Evolutionary conservation across 768 basidiomycete species (phyloP).

Genomic region (Termitomyces sp.): DNA sequence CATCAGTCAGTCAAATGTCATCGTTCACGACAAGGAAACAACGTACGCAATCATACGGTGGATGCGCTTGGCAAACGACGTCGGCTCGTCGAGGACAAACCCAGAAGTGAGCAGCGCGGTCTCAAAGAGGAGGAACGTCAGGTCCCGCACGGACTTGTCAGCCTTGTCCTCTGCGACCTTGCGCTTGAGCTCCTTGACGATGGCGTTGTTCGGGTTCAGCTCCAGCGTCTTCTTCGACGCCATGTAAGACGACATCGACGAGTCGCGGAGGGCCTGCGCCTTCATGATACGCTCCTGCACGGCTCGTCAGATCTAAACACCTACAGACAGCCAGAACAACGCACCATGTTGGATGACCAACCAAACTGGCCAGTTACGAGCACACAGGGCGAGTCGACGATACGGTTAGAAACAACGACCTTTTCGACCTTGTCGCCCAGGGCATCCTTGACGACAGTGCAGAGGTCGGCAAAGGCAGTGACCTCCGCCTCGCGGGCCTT

Average conservation of each 20-base stretch:
- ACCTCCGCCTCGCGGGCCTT: conserved; percentile 79
- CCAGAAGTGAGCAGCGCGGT: conserved; percentile 93
- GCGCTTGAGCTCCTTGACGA: conserved; percentile 93
- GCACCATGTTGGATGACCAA: conserved; percentile 98
- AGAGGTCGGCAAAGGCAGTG: conserved; percentile 79
- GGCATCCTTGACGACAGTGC: conserved; percentile 94
- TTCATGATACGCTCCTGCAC: conserved; percentile 94
- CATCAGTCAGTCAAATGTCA: background rate
- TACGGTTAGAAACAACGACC: conserved; percentile 96
- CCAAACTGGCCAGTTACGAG: conserved; percentile 99
- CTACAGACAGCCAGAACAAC: conserved; percentile 13
- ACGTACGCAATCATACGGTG: conserved; percentile 90
- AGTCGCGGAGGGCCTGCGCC: conserved; percentile 94
- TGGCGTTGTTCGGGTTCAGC: conserved; percentile 86
- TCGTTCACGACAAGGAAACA: background rate
- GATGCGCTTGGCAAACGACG: conserved; percentile 93
- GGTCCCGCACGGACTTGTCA: conserved; percentile 96
- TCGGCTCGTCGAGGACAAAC: conserved; percentile 93
- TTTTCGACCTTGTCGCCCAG: conserved; percentile 99
- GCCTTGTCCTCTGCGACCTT: conserved; percentile 97
- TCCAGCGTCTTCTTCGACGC: conserved; percentile 97
- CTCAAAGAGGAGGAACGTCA: conserved; percentile 95
- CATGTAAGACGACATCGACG: conserved; percentile 99
- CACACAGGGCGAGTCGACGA: conserved; percentile 93
- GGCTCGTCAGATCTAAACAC: background rate